Base-by-base conservation (phyloP, 2,329 filamentous ascomycete species). In the Cladosporium sp. region DNA sequence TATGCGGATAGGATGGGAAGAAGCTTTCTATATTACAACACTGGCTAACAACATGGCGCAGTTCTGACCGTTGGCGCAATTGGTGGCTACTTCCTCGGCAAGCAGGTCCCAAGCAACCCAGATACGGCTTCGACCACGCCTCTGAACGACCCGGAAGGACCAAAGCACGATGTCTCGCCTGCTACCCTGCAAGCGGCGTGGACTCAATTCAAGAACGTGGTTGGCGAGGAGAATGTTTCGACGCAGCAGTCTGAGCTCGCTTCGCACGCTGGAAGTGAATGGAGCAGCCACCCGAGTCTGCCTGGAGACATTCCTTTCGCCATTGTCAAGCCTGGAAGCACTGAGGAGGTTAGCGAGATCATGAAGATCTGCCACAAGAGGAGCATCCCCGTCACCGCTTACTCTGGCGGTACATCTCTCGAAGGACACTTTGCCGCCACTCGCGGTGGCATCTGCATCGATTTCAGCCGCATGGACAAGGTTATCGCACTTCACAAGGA, bases 391-490 rank as follows among this genome's bases (percentile, higher is more conserved):
- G 88, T 95, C 19, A 91, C 88, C 3, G 85, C 84, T 2, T 95
- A 90, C 71, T 89, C 85, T 51, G 91, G 91, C 38, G 91, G 91
- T 29, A 95, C 91, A 7, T 91, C 86, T 61, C 74, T 96, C 27
- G 91, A 96, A 69, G 91, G 91, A 1, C 88, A 95, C 68, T 95
- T 87, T 68, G 83, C 88, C 1, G 82, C 89, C 2, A 95, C 89
- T 13, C 75, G 83, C 57, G 86, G 88, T 51, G 91, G 91, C 16
- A 82, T 95, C 27, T 92, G 87, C 59, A 79, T 96, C 60, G 88
- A 95, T 68, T 94, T 95, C 67, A 78, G 78, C 43, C 79, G 84
- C 53, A 95, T 96, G 91, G 81, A 92, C 70, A 81, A 85, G 64
- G 83, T 96, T 46, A 55, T 95, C 29, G 73, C 77, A 30, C 71